These are phyloP conservation scores for Fraxinus angustifolia DNA, from an alignment of 305 asterid species.

Conservation along the genomic window DNA sequence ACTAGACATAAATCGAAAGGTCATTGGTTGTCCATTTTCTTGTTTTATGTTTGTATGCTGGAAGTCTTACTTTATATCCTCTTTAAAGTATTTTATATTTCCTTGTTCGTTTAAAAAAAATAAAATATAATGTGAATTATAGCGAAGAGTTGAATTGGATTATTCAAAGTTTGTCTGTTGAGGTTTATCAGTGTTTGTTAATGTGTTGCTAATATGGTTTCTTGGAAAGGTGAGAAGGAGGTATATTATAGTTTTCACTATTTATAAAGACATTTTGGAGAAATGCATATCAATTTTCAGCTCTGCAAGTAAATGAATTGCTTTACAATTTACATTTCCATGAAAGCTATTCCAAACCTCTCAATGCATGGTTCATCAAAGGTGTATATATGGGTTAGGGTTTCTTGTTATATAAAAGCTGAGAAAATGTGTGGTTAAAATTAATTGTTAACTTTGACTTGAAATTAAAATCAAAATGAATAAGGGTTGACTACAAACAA, in stretches of 20 bases:
- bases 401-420: background rate
- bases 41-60: background rate
- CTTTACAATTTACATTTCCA: background rate
- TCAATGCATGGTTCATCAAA: background rate
- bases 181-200: slow-evolving; percentile 33
- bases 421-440: no score
- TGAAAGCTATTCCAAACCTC: slow-evolving; percentile 47
- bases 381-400: background rate
- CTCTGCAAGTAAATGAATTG: slow-evolving; percentile 26
- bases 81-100: background rate
- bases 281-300: slow-evolving; percentile 12
- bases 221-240: slow-evolving; percentile 39
- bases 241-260: slow-evolving; percentile 43
- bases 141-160: background rate
- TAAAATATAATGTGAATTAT: background rate
- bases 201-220: slow-evolving; percentile 34
- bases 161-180: background rate
- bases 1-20: background rate
- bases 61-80: background rate
- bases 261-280: slow-evolving; percentile 37
- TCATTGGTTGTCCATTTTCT: background rate
- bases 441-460: no score
- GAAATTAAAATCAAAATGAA: no score
- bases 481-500: background rate
- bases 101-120: background rate